phyloP scores from a whole-genome alignment of 2,329 filamentous ascomycete genomes.

The Fusarium decemcellulare region DNA sequence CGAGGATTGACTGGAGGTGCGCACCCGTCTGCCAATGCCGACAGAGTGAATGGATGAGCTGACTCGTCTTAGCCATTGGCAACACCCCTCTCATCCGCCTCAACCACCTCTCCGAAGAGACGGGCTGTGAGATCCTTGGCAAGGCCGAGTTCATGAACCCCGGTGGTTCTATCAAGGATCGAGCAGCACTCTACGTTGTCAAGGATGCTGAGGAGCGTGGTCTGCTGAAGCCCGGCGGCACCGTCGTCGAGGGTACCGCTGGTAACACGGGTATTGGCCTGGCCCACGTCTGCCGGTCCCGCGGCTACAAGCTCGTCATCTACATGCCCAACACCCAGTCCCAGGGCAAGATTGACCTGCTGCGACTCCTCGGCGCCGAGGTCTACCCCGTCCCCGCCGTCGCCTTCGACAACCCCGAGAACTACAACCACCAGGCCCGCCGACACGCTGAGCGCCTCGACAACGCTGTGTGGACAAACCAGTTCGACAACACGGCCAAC shows the following conservation, averaged over 20 bases:
- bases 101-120: conserved; percentile 89
- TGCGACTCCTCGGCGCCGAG: conserved; percentile 92
- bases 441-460: conserved; percentile 89
- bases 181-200: conserved; percentile 94
- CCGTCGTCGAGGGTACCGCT: conserved; percentile 96
- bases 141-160: conserved; percentile 99
- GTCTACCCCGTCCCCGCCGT: conserved; percentile 97
- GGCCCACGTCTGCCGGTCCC: conserved; percentile 93
- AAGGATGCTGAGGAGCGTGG: conserved; percentile 93
- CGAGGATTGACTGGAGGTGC: conserved; percentile 86
- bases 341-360: conserved; percentile 95
- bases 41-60: background rate
- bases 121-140: conserved; percentile 93
- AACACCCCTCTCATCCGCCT: conserved; percentile 96
- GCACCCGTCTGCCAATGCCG: conserved; percentile 31
- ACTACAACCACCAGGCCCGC: conserved; percentile 97
- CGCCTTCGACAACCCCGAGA: conserved; percentile 92
- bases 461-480: conserved; percentile 98
- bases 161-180: conserved; percentile 95
- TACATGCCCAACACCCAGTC: conserved; percentile 99
- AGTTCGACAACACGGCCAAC: conserved; percentile 98
- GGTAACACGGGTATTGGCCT: conserved; percentile 99
- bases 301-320: conserved; percentile 95
- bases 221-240: conserved; percentile 86
- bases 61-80: conserved; percentile 80